phyloP scores from a whole-genome alignment of 2,329 filamentous ascomycete genomes.

The Zasmidium angulare region DNA sequence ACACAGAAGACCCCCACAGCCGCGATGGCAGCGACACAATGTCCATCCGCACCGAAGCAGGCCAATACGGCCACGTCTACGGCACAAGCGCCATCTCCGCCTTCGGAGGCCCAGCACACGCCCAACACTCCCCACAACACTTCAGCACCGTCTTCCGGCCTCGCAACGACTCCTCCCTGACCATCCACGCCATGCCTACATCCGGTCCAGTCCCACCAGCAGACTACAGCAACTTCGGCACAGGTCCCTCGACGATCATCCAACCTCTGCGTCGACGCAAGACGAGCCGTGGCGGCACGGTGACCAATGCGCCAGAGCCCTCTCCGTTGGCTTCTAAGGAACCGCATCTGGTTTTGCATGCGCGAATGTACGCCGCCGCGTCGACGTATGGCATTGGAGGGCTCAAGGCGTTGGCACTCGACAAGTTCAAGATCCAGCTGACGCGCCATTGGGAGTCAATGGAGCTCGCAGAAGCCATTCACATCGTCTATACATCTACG shows the following conservation, averaged over 20 bases:
- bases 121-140: conserved; percentile 8
- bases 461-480: conserved; percentile 33
- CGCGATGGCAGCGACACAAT: conserved; percentile 19
- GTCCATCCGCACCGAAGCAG: conserved; percentile 23
- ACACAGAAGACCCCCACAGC: neutral
- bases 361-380: conserved; percentile 28
- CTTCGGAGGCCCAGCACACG: conserved; percentile 23
- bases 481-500: conserved; percentile 30
- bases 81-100: conserved; percentile 27
- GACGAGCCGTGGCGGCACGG: conserved; percentile 10
- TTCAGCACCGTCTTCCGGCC: conserved; percentile 13
- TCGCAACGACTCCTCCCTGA: conserved; percentile 21
- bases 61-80: conserved; percentile 26
- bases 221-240: conserved; percentile 13
- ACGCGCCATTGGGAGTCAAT: conserved; percentile 26
- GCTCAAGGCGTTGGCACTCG: conserved; percentile 25
- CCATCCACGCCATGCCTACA: conserved; percentile 24
- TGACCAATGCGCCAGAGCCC: conserved; percentile 19
- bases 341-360: conserved; percentile 24
- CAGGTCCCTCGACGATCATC: conserved; percentile 9
- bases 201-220: neutral
- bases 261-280: conserved; percentile 10
- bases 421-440: conserved; percentile 29
- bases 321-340: conserved; percentile 24
- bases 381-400: conserved; percentile 26